These are phyloP conservation scores for Myxozyma sirexii DNA, from an alignment of 805 yeast genomes.

Conservation along the genomic window DNA sequence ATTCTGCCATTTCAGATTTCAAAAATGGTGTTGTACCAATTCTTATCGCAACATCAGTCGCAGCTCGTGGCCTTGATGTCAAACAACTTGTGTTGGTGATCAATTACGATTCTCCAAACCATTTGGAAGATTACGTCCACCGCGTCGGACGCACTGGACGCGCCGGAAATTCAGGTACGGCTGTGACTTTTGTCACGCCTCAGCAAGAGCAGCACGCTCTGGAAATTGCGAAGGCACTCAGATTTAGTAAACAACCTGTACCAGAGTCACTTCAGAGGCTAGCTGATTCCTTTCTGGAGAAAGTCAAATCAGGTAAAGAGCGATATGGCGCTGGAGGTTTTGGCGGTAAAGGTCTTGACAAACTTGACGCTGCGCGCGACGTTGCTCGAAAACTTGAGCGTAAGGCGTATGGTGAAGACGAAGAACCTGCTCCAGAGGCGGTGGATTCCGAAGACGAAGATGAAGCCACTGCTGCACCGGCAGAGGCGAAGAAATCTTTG, in stretches of 20 bases:
- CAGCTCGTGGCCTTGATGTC: constrained; percentile 96
- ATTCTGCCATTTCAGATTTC: constrained; percentile 71
- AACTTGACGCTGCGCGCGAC: constrained; percentile 65
- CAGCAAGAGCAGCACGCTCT: constrained; percentile 64
- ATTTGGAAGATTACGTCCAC: constrained; percentile 94
- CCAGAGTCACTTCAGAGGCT: constrained; percentile 55
- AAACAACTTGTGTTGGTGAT: constrained; percentile 78
- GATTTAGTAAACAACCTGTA: constrained; percentile 58
- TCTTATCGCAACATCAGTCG: constrained; percentile 87
- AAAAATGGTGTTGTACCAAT: constrained; percentile 59
- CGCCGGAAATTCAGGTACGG: constrained; percentile 76
- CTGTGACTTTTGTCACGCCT: constrained; percentile 70
- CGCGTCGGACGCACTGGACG: constrained; percentile 96
- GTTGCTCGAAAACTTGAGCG: constrained; percentile 55
- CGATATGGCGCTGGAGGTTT: constrained; percentile 64
- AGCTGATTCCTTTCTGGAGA: constrained; percentile 58
- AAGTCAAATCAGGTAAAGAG: constrained; percentile 67
- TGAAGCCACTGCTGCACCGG: constrained; percentile 29
- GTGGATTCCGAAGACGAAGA: constrained; percentile 40
- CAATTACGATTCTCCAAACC: constrained; percentile 80
- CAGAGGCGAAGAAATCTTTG: constrained; percentile 18
- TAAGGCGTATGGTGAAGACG: constrained; percentile 51
- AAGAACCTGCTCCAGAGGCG: constrained; percentile 34
- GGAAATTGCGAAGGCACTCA: constrained; percentile 71
- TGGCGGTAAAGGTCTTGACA: constrained; percentile 90